phyloP scores from a whole-genome alignment of 1,284 basidiomycete genomes.

The Abortiporus biennis region DNA sequence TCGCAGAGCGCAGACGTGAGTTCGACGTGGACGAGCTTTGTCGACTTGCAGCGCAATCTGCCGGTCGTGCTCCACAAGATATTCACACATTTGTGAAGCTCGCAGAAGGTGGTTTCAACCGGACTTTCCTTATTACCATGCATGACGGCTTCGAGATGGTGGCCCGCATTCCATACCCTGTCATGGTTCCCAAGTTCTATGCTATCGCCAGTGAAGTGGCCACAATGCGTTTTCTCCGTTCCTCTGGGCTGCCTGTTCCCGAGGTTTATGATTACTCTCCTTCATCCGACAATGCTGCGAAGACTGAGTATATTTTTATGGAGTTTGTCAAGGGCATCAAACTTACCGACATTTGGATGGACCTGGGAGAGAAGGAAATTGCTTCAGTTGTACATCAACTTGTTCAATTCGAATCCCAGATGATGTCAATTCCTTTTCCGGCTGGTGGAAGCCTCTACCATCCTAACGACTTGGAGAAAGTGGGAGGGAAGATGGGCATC shows the following conservation, averaged over 20 bases:
- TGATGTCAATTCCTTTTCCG: constrained; percentile 29
- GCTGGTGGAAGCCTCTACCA: constrained; percentile 50
- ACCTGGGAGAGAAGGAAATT: constrained; percentile 19
- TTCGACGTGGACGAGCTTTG: constrained; percentile 32
- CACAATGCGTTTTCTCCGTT: constrained; percentile 8
- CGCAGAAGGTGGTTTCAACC: constrained; percentile 35
- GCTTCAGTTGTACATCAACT: constrained; percentile 6
- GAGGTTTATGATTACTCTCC: constrained; percentile 33
- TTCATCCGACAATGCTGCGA: constrained; percentile 36
- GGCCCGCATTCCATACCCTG: constrained; percentile 39
- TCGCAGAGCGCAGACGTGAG: constrained; percentile 30
- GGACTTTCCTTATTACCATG: constrained; percentile 37
- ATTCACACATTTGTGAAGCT: constrained; percentile 30
- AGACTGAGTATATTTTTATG: constrained; percentile 45
- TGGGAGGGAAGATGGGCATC: constrained; percentile 26
- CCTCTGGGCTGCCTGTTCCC: constrained; percentile 9
- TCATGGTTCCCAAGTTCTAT: constrained; percentile 32
- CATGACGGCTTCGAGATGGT: constrained; percentile 32
- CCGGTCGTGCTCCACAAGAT: constrained; percentile 25
- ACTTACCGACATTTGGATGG: constrained; percentile 35
- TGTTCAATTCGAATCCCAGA: constrained; percentile 6
- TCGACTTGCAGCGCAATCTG: constrained; percentile 37
- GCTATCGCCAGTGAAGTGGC: constrained; percentile 31
- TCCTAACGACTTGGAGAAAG: constrained; percentile 33
- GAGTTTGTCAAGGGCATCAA: constrained; percentile 35